Conservation (phyloP, 23 red algal species). For the Chondrus crispus region DNA sequence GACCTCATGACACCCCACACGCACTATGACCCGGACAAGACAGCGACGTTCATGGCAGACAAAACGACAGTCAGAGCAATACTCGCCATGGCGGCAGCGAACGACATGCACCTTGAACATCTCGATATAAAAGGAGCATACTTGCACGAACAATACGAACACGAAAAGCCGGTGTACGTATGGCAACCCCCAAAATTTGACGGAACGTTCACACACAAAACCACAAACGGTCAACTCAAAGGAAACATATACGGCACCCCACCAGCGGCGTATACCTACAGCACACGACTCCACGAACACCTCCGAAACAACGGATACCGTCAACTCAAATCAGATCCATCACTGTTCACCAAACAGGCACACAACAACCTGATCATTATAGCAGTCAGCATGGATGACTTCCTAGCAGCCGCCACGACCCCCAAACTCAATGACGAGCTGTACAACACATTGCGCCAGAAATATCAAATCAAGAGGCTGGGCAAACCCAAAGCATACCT, state of each 20-base stretch:
- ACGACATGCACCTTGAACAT: background rate
- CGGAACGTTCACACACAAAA: slow-evolving; percentile 8
- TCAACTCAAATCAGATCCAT: background rate
- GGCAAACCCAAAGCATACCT: background rate
- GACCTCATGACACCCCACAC: slow-evolving; percentile 38
- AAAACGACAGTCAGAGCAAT: background rate
- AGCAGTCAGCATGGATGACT: background rate
- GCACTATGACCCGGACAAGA: slow-evolving; percentile 35
- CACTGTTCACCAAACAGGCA: background rate
- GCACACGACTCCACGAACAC: background rate
- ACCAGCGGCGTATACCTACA: background rate
- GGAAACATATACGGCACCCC: slow-evolving; percentile 7
- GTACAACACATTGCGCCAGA: background rate
- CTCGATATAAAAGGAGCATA: slow-evolving; percentile 20
- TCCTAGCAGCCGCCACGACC: background rate
- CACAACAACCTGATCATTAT: too few species aligned
- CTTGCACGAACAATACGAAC: slow-evolving; percentile 22
- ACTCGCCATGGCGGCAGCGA: background rate
- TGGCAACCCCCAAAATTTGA: background rate
- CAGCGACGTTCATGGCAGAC: slow-evolving; percentile 10
- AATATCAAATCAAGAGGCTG: background rate
- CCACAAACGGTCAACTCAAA: background rate
- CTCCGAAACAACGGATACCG: background rate
- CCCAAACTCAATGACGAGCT: background rate
- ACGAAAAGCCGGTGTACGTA: slow-evolving; percentile 11